Evolutionary conservation across 2,329 filamentous ascomycete species (phyloP).

Genomic region (Aureobasidium vineae): DNA sequence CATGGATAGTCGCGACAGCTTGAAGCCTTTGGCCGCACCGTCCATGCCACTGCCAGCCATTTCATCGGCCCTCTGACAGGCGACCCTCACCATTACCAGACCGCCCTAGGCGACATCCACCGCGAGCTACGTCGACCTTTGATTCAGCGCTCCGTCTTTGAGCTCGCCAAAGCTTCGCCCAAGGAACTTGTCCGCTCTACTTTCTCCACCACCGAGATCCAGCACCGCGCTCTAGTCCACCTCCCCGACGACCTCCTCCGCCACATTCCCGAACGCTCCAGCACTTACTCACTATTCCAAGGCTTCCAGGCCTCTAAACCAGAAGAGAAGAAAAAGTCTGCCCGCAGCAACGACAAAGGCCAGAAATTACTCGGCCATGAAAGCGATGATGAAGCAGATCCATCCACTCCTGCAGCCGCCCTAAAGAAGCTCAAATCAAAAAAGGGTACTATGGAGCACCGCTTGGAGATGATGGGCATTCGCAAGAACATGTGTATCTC

Average conservation of each 20-base stretch:
- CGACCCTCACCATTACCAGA: constrained; percentile 69
- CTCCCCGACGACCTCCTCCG: constrained; percentile 84
- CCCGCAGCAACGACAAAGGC: constrained; percentile 68
- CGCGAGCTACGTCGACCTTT: constrained; percentile 80
- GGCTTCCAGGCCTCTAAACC: constrained; percentile 91
- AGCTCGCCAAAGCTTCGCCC: constrained; percentile 86
- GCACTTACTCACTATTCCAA: constrained; percentile 89
- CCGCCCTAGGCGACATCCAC: constrained; percentile 83
- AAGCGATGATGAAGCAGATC: constrained; percentile 59
- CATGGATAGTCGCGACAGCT: constrained; percentile 70
- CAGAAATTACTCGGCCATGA: constrained; percentile 64
- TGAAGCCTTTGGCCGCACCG: constrained; percentile 91
- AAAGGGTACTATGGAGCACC: constrained; percentile 74
- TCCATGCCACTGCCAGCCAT: constrained; percentile 88
- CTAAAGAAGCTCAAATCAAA: constrained; percentile 76
- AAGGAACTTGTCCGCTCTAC: constrained; percentile 90
- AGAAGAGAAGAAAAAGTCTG: constrained; percentile 65
- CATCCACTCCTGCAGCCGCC: constrained; percentile 57
- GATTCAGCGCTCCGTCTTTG: constrained; percentile 86
- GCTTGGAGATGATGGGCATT: constrained; percentile 85
- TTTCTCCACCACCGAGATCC: constrained; percentile 87
- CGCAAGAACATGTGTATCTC: constrained; percentile 97
- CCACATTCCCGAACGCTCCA: constrained; percentile 84
- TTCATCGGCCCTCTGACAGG: constrained; percentile 61
- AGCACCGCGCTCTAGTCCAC: constrained; percentile 84